Percentiles rank a stretch among this genome's conserved stretches.
These are phyloP conservation scores for Malus fusca DNA, from an alignment of 306 rosid species.

Conservation along the genomic window DNA sequence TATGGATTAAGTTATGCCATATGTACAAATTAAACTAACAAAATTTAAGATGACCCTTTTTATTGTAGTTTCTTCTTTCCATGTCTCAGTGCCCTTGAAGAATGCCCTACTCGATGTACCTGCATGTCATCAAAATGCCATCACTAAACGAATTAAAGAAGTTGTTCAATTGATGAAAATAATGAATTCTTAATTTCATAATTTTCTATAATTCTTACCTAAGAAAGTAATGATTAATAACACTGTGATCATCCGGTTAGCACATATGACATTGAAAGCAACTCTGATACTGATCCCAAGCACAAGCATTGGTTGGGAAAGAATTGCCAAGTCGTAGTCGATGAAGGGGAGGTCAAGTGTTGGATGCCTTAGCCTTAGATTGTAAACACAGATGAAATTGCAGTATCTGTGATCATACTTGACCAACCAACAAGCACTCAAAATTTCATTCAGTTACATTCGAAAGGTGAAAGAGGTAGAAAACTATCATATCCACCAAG, in stretches of 20 bases:
- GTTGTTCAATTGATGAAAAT: neutral
- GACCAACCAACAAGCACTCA: slow-evolving; percentile 2
- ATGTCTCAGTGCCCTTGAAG: slow-evolving; percentile 58
- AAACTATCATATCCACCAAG: neutral
- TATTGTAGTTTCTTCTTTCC: slow-evolving; percentile 77
- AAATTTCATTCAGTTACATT: neutral
- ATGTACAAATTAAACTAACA: neutral
- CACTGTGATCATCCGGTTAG: slow-evolving; percentile 79
- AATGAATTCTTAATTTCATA: neutral
- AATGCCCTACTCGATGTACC: slow-evolving; percentile 72
- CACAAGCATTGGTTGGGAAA: slow-evolving; percentile 84
- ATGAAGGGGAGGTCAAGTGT: slow-evolving; percentile 55
- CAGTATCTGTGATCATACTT: slow-evolving; percentile 71
- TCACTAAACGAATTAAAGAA: neutral
- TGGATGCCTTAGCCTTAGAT: slow-evolving; percentile 68
- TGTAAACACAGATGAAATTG: slow-evolving; percentile 52
- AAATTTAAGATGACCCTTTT: slow-evolving; percentile 37
- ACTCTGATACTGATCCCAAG: slow-evolving; percentile 56
- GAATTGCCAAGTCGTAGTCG: slow-evolving; percentile 74
- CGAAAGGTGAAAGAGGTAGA: neutral
- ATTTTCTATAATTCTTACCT: slow-evolving; percentile 21
- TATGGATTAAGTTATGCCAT: neutral
- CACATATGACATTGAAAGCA: slow-evolving; percentile 26
- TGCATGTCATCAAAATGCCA: slow-evolving; percentile 14
- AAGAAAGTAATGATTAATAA: slow-evolving; percentile 61